phyloP scores from a whole-genome alignment of 23 red algal species.

The Cyanidium caldarium region DNA sequence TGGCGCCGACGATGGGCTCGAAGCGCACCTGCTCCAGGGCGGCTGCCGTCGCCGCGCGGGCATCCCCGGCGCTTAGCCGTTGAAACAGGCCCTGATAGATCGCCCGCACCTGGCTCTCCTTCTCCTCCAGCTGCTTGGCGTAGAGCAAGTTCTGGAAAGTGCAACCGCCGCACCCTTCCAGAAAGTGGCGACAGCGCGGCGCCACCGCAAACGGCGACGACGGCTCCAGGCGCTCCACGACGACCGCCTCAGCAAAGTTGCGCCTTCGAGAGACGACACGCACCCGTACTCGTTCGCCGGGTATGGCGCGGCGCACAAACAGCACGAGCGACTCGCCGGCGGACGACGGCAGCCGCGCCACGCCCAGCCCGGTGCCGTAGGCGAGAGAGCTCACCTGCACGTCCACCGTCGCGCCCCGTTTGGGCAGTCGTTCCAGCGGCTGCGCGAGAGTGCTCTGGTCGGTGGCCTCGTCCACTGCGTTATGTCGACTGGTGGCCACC shows the following conservation, averaged over 20 bases:
- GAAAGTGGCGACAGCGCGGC: constrained; percentile 59
- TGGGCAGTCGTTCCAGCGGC: too few relatives aligned
- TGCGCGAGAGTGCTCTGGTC: too few relatives aligned
- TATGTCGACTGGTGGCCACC: too few relatives aligned
- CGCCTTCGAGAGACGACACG: constrained; percentile 23
- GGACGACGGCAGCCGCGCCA: background rate
- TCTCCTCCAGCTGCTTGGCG: constrained; percentile 41
- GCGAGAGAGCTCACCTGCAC: background rate
- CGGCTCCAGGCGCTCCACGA: constrained; percentile 13
- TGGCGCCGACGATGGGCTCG: background rate
- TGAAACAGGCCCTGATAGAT: constrained; percentile 7
- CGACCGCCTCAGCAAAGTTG: constrained; percentile 61
- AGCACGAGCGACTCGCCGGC: constrained; percentile 8
- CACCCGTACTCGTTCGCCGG: constrained; percentile 33
- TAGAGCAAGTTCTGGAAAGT: constrained; percentile 58
- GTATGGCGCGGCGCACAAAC: constrained; percentile 38
- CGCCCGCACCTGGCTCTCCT: constrained; percentile 28
- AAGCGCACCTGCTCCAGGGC: background rate
- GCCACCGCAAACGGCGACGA: constrained; percentile 19
- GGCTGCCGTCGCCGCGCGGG: background rate
- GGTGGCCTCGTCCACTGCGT: too few relatives aligned
- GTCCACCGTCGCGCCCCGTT: background rate
- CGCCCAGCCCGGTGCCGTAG: background rate
- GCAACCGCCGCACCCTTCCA: constrained; percentile 76
- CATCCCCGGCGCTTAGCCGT: background rate